Base-by-base conservation (phyloP, 2,329 filamentous ascomycete genomes). In the Neofusicoccum laricinum region DNA sequence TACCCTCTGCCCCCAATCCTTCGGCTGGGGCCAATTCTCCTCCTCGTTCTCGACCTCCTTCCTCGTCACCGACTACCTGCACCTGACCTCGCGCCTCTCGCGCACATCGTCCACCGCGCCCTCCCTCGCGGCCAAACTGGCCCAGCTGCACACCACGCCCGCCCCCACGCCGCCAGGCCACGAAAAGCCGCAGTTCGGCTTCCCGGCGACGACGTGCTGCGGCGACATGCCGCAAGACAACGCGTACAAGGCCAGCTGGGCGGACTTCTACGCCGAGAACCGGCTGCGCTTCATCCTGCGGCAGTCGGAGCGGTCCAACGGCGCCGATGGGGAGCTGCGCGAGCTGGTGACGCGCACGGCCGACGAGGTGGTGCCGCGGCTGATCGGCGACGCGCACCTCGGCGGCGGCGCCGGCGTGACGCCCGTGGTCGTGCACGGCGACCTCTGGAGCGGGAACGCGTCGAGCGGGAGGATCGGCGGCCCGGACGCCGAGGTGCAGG, bases 401-500 rank as follows among this genome's bases (percentile, higher is more conserved):
- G 86, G 85, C 45, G 80, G 79, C 66, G 83, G 84, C 3, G 79
- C 85, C 53, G 84, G 83, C 0, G 82, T 95, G 30, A 80, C 75
- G n/a, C 92, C 93, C 0, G 93, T 95, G 0, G 85, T 96, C 5
- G 82, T 97, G 0, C 94, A 98, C 72, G 94, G 94, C 0, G 93
- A 97, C 78, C 77, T 97, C n/a, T 97, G 94, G 94, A 90, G 88
- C 68, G 94, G 94, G 0, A 97, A 97, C 75, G 87, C 90, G 57
- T 86, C 87, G 11, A 77, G 80, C 3, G 93, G 90, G 0, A 81
- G 80, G 46, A 88, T 96, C 46, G 74, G 73, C 4, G 80, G 80
- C 3, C 77, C 79, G 0, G 77, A 77, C 43, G 81, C 82, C 0
- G 82, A 80, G 1, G 78, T 81, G 0, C 90, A 93, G 68, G 91